Conservation (phyloP, 192 early-diverging fungal species). For the Physocladia obscura region DNA sequence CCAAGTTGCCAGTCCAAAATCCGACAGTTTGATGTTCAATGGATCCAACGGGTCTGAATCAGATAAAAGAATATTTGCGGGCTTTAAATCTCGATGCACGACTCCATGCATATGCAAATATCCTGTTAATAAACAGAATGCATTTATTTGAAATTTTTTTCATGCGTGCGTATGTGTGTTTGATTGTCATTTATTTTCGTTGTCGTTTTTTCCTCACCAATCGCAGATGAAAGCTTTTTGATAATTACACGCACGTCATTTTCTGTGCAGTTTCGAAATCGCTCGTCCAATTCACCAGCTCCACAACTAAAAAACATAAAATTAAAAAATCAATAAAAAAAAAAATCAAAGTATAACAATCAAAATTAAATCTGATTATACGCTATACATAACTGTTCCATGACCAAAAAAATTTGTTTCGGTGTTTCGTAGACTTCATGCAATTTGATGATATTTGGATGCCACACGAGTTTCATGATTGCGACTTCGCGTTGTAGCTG, state of each 20-base stretch:
- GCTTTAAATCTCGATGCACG: slow-evolving; percentile 72
- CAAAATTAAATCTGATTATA: neutral
- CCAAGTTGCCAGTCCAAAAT: slow-evolving; percentile 52
- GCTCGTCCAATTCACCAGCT: slow-evolving; percentile 39
- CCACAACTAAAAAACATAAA: slow-evolving; percentile 30
- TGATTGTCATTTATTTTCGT: neutral
- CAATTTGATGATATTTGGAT: slow-evolving; percentile 45
- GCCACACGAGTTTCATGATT: slow-evolving; percentile 51
- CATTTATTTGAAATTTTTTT: too few species aligned
- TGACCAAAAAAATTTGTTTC: slow-evolving; percentile 48
- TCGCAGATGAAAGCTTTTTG: slow-evolving; percentile 16
- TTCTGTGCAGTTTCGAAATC: slow-evolving; percentile 29
- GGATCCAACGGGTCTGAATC: slow-evolving; percentile 35
- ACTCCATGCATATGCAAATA: slow-evolving; percentile 40
- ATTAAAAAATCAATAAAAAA: neutral
- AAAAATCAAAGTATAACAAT: neutral
- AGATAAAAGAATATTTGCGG: slow-evolving; percentile 71
- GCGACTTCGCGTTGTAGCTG: slow-evolving; percentile 50
- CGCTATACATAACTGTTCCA: slow-evolving; percentile 48
- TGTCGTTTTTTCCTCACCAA: slow-evolving; percentile 16
- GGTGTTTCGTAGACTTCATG: slow-evolving; percentile 53
- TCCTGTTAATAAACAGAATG: too few species aligned
- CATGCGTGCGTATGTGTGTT: neutral
- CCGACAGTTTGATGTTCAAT: slow-evolving; percentile 50
- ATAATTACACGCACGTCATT: slow-evolving; percentile 30